Conservation (phyloP, 179 eudicot genomes). For the Silene coronaria region DNA sequence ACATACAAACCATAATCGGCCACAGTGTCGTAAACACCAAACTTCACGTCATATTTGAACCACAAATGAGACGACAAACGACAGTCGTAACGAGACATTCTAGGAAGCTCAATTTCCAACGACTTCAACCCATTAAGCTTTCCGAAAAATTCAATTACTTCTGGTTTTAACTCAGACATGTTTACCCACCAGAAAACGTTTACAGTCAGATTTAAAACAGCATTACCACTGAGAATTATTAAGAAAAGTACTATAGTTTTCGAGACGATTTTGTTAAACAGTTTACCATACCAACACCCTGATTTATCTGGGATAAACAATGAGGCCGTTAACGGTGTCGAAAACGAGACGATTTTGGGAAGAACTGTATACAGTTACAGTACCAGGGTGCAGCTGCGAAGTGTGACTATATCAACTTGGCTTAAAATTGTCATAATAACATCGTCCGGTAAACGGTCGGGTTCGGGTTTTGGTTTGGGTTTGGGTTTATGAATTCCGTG, state of each 20-base stretch:
- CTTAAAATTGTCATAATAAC: neutral
- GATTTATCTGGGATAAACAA: neutral
- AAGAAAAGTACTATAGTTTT: neutral
- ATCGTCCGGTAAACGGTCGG: slow-evolving; percentile 1
- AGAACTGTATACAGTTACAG: neutral
- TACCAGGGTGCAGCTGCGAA: neutral
- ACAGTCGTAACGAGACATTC: neutral
- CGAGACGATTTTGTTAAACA: neutral
- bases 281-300: neutral
- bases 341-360: neutral
- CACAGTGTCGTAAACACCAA: neutral
- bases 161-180: neutral
- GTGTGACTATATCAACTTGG: neutral
- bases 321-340: neutral
- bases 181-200: neutral
- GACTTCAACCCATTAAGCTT: neutral
- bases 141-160: neutral
- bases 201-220: too few relatives aligned
- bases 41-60: neutral
- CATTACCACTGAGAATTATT: neutral
- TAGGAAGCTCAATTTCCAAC: neutral
- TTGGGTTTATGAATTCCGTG: neutral
- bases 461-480: neutral
- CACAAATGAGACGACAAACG: neutral
- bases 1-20: neutral